Conservation (phyloP, 805 yeast species). For the Ogataea wickerhamii region DNA sequence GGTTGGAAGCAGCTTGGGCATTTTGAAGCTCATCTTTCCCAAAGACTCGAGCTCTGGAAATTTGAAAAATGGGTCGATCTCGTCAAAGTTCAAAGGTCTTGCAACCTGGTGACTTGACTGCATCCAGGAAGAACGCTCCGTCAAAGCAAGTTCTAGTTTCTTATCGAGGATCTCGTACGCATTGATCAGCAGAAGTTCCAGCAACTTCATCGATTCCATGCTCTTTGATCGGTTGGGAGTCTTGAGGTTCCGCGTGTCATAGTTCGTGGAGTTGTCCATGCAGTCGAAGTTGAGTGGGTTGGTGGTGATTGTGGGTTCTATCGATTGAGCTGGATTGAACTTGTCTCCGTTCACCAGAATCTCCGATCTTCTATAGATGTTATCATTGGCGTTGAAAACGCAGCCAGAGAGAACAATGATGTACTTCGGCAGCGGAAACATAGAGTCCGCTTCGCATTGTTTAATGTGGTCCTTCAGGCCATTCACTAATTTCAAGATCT, state of each 20-base stretch:
- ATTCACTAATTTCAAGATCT: constrained; percentile 40
- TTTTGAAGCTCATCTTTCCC: constrained; percentile 4
- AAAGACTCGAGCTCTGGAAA: constrained; percentile 20
- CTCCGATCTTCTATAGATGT: constrained; percentile 37
- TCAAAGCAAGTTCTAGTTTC: constrained; percentile 25
- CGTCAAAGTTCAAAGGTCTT: constrained; percentile 13
- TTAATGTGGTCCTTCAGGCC: constrained; percentile 23
- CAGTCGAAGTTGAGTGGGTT: constrained; percentile 33
- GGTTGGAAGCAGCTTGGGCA: constrained; percentile 6
- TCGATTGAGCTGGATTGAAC: constrained; percentile 42
- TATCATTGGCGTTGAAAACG: constrained; percentile 38
- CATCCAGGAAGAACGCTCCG: constrained; percentile 16
- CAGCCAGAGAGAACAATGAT: constrained; percentile 38
- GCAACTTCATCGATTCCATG: constrained; percentile 24
- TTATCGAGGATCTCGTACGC: constrained; percentile 26
- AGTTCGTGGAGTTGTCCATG: constrained; percentile 32
- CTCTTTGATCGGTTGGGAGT: constrained; percentile 28
- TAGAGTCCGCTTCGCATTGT: constrained; percentile 18
- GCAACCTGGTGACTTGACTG: constrained; percentile 7
- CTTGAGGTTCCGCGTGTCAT: constrained; percentile 31
- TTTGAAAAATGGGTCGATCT: constrained; percentile 17
- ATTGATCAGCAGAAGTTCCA: constrained; percentile 28
- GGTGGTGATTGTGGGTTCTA: constrained; percentile 37
- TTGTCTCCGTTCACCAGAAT: constrained; percentile 36
- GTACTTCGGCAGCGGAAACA: constrained; percentile 35